Evolutionary conservation across 2,329 filamentous ascomycete species (phyloP).

Genomic region (Alternaria conjuncta): DNA sequence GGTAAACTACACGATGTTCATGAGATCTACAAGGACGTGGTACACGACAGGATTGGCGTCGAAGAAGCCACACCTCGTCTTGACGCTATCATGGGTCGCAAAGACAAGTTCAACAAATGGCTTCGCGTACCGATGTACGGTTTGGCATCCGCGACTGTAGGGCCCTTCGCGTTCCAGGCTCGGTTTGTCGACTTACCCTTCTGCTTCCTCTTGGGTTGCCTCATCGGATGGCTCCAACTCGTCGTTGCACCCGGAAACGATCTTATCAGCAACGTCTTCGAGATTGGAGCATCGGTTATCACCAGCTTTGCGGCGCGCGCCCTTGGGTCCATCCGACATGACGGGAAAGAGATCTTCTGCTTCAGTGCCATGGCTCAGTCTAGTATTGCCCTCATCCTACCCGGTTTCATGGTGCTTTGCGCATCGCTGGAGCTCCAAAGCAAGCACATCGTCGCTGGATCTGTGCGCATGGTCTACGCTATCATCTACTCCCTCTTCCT

Average conservation of each 20-base stretch:
- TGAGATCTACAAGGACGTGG: conserved; percentile 81
- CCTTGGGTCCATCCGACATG: conserved; percentile 54
- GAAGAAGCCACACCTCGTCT: conserved; percentile 71
- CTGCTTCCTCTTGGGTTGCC: conserved; percentile 75
- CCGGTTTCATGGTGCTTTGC: conserved; percentile 59
- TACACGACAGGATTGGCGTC: conserved; percentile 75
- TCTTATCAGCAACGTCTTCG: conserved; percentile 65
- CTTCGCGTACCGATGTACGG: conserved; percentile 71
- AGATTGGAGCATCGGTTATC: conserved; percentile 57
- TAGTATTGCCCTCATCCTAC: conserved; percentile 58
- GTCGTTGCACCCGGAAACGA: conserved; percentile 76
- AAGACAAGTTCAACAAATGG: conserved; percentile 60
- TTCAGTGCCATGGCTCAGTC: conserved; percentile 60
- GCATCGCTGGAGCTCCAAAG: conserved; percentile 58
- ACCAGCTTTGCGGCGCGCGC: conserved; percentile 58
- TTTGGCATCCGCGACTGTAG: conserved; percentile 75
- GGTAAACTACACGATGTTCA: conserved; percentile 77
- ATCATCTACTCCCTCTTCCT: conserved; percentile 62
- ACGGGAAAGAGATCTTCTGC: conserved; percentile 55
- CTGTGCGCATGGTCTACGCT: conserved; percentile 60
- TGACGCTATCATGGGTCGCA: conserved; percentile 66
- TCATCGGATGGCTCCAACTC: conserved; percentile 77
- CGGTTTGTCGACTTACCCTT: conserved; percentile 79
- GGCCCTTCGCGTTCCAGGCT: conserved; percentile 80
- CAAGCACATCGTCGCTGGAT: conserved; percentile 56